Evolutionary conservation across 2,329 filamentous ascomycete species (phyloP).

Genomic region (Cytospora piceae): DNA sequence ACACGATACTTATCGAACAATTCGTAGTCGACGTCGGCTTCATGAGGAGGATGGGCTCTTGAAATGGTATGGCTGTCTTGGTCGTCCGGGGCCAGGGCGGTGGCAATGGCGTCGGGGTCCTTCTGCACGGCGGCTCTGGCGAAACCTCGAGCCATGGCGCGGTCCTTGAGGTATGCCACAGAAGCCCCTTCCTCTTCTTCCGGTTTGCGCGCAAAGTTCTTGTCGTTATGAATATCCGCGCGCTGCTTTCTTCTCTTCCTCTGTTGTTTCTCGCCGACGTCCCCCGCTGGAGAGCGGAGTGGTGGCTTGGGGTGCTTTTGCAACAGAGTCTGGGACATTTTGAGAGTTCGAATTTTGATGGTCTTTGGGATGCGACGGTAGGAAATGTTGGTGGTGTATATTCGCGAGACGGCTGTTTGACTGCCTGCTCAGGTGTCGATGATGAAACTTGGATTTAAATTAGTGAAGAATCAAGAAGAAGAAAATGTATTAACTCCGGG

Average conservation of each 20-base stretch:
- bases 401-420: too few relatives aligned
- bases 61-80: background rate
- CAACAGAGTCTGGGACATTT: background rate
- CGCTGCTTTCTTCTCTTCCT: background rate
- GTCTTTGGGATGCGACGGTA: too few relatives aligned
- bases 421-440: too few relatives aligned
- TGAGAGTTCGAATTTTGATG: too few relatives aligned
- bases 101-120: background rate
- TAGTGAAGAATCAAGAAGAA: too few relatives aligned
- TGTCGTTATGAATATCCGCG: background rate
- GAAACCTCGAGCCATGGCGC: constrained; percentile 8
- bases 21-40: background rate
- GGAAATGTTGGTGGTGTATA: too few relatives aligned
- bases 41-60: accelerated
- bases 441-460: too few relatives aligned
- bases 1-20: background rate
- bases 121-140: constrained; percentile 6
- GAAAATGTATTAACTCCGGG: too few relatives aligned
- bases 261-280: background rate
- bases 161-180: background rate
- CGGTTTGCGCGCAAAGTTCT: background rate
- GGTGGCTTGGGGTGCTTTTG: background rate
- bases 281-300: background rate
- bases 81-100: background rate
- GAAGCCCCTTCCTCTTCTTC: background rate